phyloP scores from a whole-genome alignment of 352 stramenopile species.

The Globisporangium paddicum region DNA sequence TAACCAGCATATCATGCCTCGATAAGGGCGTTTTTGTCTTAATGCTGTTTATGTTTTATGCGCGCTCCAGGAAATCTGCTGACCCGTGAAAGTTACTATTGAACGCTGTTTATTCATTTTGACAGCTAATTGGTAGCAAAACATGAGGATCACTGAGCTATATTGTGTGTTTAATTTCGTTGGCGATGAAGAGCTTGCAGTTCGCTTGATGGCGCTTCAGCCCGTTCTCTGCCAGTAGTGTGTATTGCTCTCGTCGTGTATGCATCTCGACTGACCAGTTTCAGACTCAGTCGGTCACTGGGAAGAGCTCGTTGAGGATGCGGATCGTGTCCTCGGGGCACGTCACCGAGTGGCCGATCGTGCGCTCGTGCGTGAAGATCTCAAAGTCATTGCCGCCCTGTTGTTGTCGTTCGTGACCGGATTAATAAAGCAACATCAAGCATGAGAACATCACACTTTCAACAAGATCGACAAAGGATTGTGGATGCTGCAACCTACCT shows the following conservation, averaged over 20 bases:
- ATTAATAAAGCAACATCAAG: background rate
- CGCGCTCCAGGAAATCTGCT: too few relatives aligned
- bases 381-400: constrained; percentile 98
- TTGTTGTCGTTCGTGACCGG: background rate
- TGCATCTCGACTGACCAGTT: background rate
- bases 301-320: constrained; percentile 96
- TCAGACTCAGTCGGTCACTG: constrained; percentile 26
- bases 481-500: constrained; percentile 36
- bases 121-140: too few relatives aligned
- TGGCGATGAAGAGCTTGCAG: background rate
- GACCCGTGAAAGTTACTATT: too few relatives aligned
- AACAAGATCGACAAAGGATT: too few relatives aligned
- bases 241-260: too few relatives aligned
- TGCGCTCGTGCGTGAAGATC: constrained; percentile 96
- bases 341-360: constrained; percentile 96
- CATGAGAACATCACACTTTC: background rate
- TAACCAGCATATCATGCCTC: too few relatives aligned
- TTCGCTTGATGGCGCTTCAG: background rate
- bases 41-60: too few relatives aligned
- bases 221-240: too few relatives aligned
- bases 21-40: too few relatives aligned
- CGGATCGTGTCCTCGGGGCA: constrained; percentile 96
- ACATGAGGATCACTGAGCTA: too few relatives aligned
- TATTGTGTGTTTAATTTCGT: too few relatives aligned
- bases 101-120: too few relatives aligned